Evolutionary conservation across 495 filamentous ascomycete genomes (phyloP), one percentile per base, ranked within the genome.

Genomic region (Parathielavia appendiculata): DNA sequence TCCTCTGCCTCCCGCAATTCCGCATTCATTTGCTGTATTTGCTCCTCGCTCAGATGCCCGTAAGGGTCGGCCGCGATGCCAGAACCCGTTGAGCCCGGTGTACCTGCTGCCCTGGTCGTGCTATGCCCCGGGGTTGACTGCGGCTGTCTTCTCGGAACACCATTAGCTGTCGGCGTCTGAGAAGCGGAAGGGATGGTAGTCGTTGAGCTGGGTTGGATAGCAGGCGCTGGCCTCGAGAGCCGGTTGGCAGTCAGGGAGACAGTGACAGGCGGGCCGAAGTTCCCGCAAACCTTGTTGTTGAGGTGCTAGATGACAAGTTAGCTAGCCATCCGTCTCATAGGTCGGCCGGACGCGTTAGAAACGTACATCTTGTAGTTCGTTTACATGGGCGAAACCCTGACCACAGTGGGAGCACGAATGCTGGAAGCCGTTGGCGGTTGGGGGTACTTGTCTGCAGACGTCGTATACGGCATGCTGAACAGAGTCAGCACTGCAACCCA

Each of bases 391-490:
- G 36, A 76, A 78, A 0, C 69, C 69, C 23, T 72, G 66, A 19
- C 76, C 76, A 43, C 76, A 79, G 17, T 72, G 47, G 1, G 58
- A 56, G 39, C 76, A 79, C 5, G 65, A 61, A 30, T 67, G 68
- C 19, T 59, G 57, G 53, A 70, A 73, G 4, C 72, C 65, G 10
- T 68, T 58, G 1, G 47, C 44, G 2, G 47, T 64, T 5, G 70
- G 70, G 1, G 70, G 66, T 4, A 59, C 30, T 51, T 64, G 65
- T 5, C 61, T 67, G 61, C 76, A 79, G 4, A 75, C 63, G 26
- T 71, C 64, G 39, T 71, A 71, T 38, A 63, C 64, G 12, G 63
- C 61, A 44, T 79, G 76, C 75, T 79, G 57, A 35, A 39, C 5
- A 23, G 23, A 4, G 32, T 60, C 13, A 55, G 45, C 20, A 47